Conservation (phyloP, 176 grass and related monocot genomes). For the Aechmea fasciata region DNA sequence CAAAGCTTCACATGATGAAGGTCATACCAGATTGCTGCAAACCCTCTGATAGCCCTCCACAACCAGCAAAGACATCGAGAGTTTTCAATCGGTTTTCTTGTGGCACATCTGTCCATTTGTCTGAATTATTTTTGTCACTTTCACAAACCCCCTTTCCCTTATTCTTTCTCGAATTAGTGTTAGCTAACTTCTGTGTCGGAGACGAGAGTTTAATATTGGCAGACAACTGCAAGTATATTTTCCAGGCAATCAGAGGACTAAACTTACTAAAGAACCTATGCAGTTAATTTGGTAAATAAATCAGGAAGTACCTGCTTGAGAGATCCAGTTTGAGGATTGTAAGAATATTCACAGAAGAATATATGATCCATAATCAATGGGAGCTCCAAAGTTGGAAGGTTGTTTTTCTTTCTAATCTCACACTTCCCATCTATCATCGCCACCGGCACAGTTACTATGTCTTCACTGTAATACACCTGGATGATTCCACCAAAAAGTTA, state of each 20-base stretch:
- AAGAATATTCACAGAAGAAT: slow-evolving; percentile 94
- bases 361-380: slow-evolving; percentile 70
- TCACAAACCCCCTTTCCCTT: slow-evolving; percentile 86
- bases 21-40: slow-evolving; percentile 79
- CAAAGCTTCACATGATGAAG: slow-evolving; percentile 12
- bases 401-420: slow-evolving; percentile 68
- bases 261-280: background rate
- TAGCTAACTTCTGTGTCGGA: slow-evolving; percentile 28
- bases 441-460: slow-evolving; percentile 57
- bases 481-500: slow-evolving; percentile 30
- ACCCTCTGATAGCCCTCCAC: slow-evolving; percentile 94
- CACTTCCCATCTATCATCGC: slow-evolving; percentile 92
- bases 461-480: slow-evolving; percentile 96
- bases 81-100: slow-evolving; percentile 66
- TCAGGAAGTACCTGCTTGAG: slow-evolving; percentile 67
- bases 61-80: slow-evolving; percentile 97
- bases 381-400: slow-evolving; percentile 53
- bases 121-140: slow-evolving; percentile 36
- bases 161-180: slow-evolving; percentile 44
- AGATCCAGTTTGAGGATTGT: slow-evolving; percentile 69
- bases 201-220: slow-evolving; percentile 53
- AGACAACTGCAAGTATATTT: slow-evolving; percentile 52
- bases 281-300: background rate
- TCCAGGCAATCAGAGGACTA: slow-evolving; percentile 1
- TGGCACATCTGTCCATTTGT: slow-evolving; percentile 42